Base-by-base conservation (phyloP, 2,329 filamentous ascomycete species). In the Alternaria arbusti region DNA sequence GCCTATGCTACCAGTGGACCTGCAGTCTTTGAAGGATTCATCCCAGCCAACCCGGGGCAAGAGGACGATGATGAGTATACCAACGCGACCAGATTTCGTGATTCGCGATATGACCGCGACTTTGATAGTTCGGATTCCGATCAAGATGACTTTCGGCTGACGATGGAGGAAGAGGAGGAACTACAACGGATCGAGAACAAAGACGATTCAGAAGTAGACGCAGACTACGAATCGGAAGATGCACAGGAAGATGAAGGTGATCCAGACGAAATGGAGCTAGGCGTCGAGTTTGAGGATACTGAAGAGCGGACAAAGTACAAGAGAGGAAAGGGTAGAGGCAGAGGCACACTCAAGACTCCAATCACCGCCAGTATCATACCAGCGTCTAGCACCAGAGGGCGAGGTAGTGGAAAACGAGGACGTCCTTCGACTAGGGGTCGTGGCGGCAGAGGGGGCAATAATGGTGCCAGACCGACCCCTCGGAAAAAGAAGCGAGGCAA, bases 11-110 rank as follows among this genome's bases (percentile, higher is more conserved):
- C 67, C 11, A 71, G 60, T 46, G 74, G 69, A 23, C 78, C 77
- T 11, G 69, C 79, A 10, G 73, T 81, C 25, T 78, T 80, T 57
- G 79, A 82, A 64, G 80, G 79, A 6, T 81, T 78, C 54, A 79
- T 81, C 52, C 79, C 79, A 40, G 76, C 75, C 12, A 61, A 62
- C 12, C 75, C 76, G 17, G 75, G 70, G 25, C 68, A 71, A 25
- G 74, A 78, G 46, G 71, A 80, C 12, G 79, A 80, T 54, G 73
- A 74, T 44, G 73, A 76, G 12, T 75, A 72, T 63, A 69, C 73
- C 25, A 62, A 62, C 17, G 65, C 74, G 49, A 36, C 60, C 28
- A 67, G 54, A 23, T 69, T 74, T 61, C 69, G 65, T 57, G 54
- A 72, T 6, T 65, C 69, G 23, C 40, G 72, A 8, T 74, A 69